Evolutionary conservation across 1,139 yeast genomes (phyloP), one percentile per base, ranked within the genome.

Genomic region (Blastobotrys buckinghamii): DNA sequence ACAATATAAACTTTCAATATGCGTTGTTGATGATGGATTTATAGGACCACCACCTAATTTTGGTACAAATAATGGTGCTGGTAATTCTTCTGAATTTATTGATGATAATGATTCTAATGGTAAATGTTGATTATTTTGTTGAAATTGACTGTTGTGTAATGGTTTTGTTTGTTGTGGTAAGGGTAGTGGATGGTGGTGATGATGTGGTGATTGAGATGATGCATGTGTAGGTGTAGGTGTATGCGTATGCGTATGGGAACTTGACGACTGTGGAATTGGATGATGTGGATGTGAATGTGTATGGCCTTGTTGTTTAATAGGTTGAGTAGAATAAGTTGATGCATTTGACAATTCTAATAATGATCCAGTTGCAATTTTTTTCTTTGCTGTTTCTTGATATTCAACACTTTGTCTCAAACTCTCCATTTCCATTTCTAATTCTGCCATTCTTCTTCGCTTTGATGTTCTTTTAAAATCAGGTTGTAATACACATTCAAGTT

Each of bases 391-490:
- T 27, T 55, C 60, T 26, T 52, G 57, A 15, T 46, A 68, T 16
- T 78, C 77, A 50, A 87, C 66, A 39, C 80, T 76, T 55, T 75
- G 73, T 57, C 84, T 78, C 54, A 90, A 68, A 56, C 79, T 86
- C 49, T 76, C 74, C 58, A 84, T 84, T 63, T 90, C 95, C 57
- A 75, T 77, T 61, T 90, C 97, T 47, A 92, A 81, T 62, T 84
- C 87, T 26, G 86, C 92, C 44, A 89, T 77, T 48, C 94, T 76
- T 4, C 68, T 65, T 48, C 97, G 73, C 61, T 90, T 92, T 56
- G 86, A 85, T 0, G 96, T 88, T 56, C 98, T 73, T 64, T 89
- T 87, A 64, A 86, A 92, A 57, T 83, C 94, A 10, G 86, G 76
- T 58, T 86, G 82, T 46, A 90, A 68, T 36, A 82, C 77, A 64